Evolutionary conservation across 495 filamentous ascomycete species (phyloP), one percentile per base, ranked within the genome.

Genomic region (Penicillium atrosanguineum): DNA sequence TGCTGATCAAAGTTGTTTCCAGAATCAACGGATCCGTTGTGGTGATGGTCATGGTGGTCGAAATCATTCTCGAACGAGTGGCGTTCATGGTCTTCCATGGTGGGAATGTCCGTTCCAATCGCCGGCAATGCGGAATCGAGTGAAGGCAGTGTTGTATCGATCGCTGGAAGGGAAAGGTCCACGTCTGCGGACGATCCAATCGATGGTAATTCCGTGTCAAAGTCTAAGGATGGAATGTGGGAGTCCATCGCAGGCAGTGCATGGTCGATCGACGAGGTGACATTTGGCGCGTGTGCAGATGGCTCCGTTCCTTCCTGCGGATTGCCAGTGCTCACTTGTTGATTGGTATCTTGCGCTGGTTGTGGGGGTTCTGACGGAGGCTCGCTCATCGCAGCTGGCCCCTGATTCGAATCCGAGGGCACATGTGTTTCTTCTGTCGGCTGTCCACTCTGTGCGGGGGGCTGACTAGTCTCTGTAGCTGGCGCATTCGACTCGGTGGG

Each of bases 161-260:
- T 74, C n/a, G 71, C 63, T 6, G 71, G 71, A 8, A 76, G 60
- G 7, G 69, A 63, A 26, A 65, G 58, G 25, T 76, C 71, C 19
- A 55, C 53, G 2, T 53, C 53, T 0, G 64, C 46, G 43, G 64
- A 55, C 26, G 65, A 61, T 38, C 56, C 64, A 20, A 69, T 51
- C 28, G 62, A 61, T 8, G 65, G 71, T 40, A 40, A 14, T 20
- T 16, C n/a, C 9, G 62, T 56, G 50, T 76, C 69, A 37, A 76
- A 73, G 50, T 76, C 69, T 31, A 76, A 70, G 16, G 69, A 65
- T 7, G 65, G 64, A 15, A 76, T 43, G 0, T 59, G 61, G 7
- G 38, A 40, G 38, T 20, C 19, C 43, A 61, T 63, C 34, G 57
- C 52, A 18, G 62, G 56, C 11, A 62, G 59, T 20, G 60, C 52